A percentile compares a stretch with the other conserved stretches of the same genome.
phyloP scores from a whole-genome alignment of 2,329 filamentous ascomycete species.

The Aspergillus niger region DNA sequence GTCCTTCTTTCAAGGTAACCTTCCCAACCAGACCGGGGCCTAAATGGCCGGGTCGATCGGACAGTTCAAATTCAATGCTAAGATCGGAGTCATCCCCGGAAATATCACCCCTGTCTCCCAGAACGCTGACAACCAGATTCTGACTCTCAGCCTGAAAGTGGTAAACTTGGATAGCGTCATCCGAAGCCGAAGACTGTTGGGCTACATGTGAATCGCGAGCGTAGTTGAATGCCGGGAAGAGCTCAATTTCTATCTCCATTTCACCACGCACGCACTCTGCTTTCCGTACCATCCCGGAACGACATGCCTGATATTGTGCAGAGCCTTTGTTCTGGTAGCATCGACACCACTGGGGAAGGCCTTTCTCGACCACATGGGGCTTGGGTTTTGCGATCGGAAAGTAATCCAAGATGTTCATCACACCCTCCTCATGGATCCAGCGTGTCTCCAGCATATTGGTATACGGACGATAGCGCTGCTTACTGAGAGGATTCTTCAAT shows the following conservation, averaged over 20 bases:
- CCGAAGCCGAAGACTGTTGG: conserved; percentile 43
- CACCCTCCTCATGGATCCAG: conserved; percentile 75
- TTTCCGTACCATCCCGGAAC: conserved; percentile 61
- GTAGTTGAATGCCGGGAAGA: conserved; percentile 74
- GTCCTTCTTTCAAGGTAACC: conserved; percentile 64
- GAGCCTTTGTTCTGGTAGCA: conserved; percentile 28
- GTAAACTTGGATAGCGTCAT: background rate
- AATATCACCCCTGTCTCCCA: background rate
- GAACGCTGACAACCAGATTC: background rate
- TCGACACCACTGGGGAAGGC: conserved; percentile 36
- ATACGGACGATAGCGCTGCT: conserved; percentile 75
- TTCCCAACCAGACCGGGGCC: conserved; percentile 65
- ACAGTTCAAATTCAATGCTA: background rate
- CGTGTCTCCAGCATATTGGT: conserved; percentile 75
- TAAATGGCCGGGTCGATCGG: conserved; percentile 53
- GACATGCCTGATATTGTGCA: conserved; percentile 45
- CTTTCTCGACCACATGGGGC: conserved; percentile 27
- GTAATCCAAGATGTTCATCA: conserved; percentile 73
- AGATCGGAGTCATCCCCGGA: background rate
- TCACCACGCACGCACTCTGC: conserved; percentile 71
- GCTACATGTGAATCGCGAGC: conserved; percentile 61
- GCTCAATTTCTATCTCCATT: conserved; percentile 66
- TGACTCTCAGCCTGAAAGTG: conserved; percentile 2
- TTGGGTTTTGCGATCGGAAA: conserved; percentile 67
- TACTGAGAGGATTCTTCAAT: conserved; percentile 60